Evolutionary conservation across 495 filamentous ascomycete genomes (phyloP).

Genomic region (Immersiella caudata): DNA sequence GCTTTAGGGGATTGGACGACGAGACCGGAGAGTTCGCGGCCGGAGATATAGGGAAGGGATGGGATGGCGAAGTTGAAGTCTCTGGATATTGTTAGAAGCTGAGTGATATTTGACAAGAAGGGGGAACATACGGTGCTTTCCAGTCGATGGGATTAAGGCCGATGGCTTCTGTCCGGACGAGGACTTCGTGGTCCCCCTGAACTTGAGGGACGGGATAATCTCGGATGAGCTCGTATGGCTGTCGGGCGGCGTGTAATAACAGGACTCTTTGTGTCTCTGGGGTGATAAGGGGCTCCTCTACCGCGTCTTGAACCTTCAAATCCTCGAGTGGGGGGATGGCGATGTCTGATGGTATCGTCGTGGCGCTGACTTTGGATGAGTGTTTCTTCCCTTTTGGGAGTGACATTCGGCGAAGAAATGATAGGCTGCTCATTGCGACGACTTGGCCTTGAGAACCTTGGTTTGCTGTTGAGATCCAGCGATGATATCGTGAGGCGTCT

Average conservation of each 20-base stretch:
- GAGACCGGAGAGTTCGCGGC: slow-evolving; percentile 63
- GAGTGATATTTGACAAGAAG: neutral
- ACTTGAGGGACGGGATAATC: slow-evolving; percentile 54
- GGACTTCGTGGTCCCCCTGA: slow-evolving; percentile 49
- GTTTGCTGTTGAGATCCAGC: neutral
- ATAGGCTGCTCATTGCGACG: slow-evolving; percentile 16
- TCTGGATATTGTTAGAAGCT: slow-evolving; percentile 32
- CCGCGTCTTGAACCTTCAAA: neutral
- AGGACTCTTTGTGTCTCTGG: slow-evolving; percentile 47
- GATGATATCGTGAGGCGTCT: neutral
- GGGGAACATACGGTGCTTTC: slow-evolving; percentile 63
- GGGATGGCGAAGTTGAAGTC: slow-evolving; percentile 71
- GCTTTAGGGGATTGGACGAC: slow-evolving; percentile 53
- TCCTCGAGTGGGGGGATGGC: neutral
- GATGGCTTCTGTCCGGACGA: slow-evolving; percentile 60
- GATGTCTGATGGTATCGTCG: neutral
- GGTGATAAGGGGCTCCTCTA: neutral
- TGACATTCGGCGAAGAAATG: slow-evolving; percentile 31
- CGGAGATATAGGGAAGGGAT: slow-evolving; percentile 65
- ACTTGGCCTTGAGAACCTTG: neutral
- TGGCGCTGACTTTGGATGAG: neutral
- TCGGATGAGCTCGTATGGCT: slow-evolving; percentile 44
- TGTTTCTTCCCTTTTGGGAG: slow-evolving; percentile 18
- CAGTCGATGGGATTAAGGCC: slow-evolving; percentile 75
- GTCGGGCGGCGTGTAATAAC: slow-evolving; percentile 46